Percentiles rank a stretch among this genome's conserved stretches.
phyloP scores from a whole-genome alignment of 257 asterid genomes.

The Thymus quinquecostatus region DNA sequence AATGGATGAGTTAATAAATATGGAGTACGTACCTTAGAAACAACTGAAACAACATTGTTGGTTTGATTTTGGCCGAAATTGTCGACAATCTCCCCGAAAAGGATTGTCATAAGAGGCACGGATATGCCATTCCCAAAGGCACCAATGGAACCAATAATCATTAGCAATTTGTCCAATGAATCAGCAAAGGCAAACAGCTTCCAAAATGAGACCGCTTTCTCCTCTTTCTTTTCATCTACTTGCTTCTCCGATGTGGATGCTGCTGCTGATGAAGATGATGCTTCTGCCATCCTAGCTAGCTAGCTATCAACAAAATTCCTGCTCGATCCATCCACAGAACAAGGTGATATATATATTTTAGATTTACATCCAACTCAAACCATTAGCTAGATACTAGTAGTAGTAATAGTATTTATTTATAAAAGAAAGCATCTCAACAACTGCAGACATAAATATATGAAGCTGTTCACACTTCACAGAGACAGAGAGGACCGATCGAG shows the following conservation, averaged over 20 bases:
- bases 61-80: conserved; percentile 55
- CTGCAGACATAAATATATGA: too few species aligned
- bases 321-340: too few species aligned
- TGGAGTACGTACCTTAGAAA: conserved; percentile 40
- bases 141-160: conserved; percentile 59
- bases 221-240: background rate
- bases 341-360: too few species aligned
- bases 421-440: too few species aligned
- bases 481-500: too few species aligned
- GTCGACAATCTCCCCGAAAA: conserved; percentile 59
- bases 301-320: background rate
- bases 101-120: conserved; percentile 52
- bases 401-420: too few species aligned
- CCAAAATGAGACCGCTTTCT: conserved; percentile 47
- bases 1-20: background rate
- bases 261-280: background rate
- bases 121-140: conserved; percentile 59
- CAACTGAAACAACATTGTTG: conserved; percentile 41
- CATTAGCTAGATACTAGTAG: too few species aligned
- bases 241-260: background rate
- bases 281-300: background rate
- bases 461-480: too few species aligned
- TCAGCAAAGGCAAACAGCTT: conserved; percentile 67
- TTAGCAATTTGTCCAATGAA: conserved; percentile 51
- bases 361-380: too few species aligned